Percentiles rank a stretch among this genome's conserved stretches.
Evolutionary conservation across 2,329 filamentous ascomycete species (phyloP).

Genomic region (Acephala macrosclerotiorum): DNA sequence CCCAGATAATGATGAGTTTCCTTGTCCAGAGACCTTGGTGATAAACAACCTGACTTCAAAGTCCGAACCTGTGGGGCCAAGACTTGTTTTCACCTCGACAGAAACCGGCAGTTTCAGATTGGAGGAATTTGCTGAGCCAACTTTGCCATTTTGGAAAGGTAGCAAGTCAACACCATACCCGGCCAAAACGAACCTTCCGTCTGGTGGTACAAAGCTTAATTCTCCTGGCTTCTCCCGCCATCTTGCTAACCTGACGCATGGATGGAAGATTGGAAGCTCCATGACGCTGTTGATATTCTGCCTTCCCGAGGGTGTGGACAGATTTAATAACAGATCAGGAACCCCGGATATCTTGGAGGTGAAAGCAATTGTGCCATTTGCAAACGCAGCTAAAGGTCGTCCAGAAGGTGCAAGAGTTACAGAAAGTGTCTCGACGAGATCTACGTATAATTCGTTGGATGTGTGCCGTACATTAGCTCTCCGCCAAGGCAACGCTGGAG

Average conservation of each 20-base stretch:
- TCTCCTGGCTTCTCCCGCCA: slow-evolving; percentile 92
- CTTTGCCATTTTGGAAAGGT: slow-evolving; percentile 69
- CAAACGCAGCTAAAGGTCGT: slow-evolving; percentile 83
- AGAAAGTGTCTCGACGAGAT: slow-evolving; percentile 88
- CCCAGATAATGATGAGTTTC: slow-evolving; percentile 49
- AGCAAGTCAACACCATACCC: slow-evolving; percentile 94
- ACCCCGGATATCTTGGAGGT: slow-evolving; percentile 94
- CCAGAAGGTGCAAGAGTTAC: slow-evolving; percentile 93
- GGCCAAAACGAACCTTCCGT: slow-evolving; percentile 90
- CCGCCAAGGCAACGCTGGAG: slow-evolving; percentile 80
- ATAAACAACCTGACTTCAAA: slow-evolving; percentile 86
- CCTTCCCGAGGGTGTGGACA: slow-evolving; percentile 83
- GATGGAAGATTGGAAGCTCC: slow-evolving; percentile 93
- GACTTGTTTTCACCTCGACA: slow-evolving; percentile 80
- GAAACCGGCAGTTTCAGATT: slow-evolving; percentile 82
- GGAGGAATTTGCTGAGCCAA: slow-evolving; percentile 57
- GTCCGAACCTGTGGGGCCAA: slow-evolving; percentile 79
- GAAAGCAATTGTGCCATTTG: slow-evolving; percentile 92
- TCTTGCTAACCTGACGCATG: slow-evolving; percentile 86
- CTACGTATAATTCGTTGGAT: slow-evolving; percentile 96
- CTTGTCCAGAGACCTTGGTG: slow-evolving; percentile 65
- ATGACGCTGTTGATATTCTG: slow-evolving; percentile 78
- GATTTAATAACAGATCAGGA: slow-evolving; percentile 83
- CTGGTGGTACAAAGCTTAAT: slow-evolving; percentile 94
- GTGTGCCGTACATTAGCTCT: slow-evolving; percentile 92